Evolutionary conservation across 176 grass and related monocot genomes (phyloP), one percentile per base, ranked within the genome.

Genomic region (Ensete ventricosum): DNA sequence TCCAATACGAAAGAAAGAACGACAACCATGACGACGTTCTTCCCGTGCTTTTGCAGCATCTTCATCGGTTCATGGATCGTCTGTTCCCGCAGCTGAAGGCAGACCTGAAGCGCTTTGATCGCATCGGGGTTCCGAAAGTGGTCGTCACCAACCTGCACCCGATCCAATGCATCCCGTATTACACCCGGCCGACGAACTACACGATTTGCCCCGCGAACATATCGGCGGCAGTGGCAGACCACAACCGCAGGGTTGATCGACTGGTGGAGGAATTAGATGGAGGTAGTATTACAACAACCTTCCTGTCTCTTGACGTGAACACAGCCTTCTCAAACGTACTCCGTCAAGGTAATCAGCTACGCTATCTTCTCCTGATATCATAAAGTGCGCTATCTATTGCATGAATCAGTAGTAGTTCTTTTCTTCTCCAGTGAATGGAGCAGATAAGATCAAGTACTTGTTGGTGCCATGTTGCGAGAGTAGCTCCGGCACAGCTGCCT

Each of bases 381-480:
- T 9, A 22, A 11, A 24, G 62, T 25, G 9, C 25, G 11, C 9
- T 21, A 23, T 22, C 11, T 11, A 9, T 10, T 11, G 0, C 6
- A 22, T 9, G 19, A n/a, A 19, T 7, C 58, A 20, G 8, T 22
- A 43, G 34, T 43, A 43, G 34, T 43, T 43, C 34, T 43, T 43
- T 43, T 5, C 34, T 43, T 69, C 6, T 17, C 9, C 67, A 69
- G 67, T 69, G 67, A 69, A 69, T 48, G 67, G 67, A 69, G 34
- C 67, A 1, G 12, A 10, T 13, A 24, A 69, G 78, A 78, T 78
- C 59, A 16, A 69, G 27, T 25, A 65, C 25, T 82, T 76, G 19
- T 2, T 83, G 77, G 53, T 14, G 87, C 87, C 83, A 0, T 85
- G 87, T 54, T 89, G 87, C 26, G 22, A 80, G 10, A 82, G 83